Base-by-base conservation (phyloP, 169 alveolate genomes). In the Plasmodium falciparum region DNA sequence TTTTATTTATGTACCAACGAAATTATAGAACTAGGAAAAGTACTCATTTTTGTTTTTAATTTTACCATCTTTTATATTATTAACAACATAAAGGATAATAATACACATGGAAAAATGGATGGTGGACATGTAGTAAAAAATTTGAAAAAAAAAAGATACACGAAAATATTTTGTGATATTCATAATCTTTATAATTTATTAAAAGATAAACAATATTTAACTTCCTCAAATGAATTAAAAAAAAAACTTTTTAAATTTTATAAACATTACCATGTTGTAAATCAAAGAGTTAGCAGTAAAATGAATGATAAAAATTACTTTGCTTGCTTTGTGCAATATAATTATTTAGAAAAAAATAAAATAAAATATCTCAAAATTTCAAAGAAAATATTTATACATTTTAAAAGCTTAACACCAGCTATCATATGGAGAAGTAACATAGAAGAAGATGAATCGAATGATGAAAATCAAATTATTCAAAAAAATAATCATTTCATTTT, bases 31-130 rank as follows among this genome's bases (percentile, higher is more conserved):
- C 3, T 80, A 12, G 47, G 65, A 13, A 67, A 17, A 67, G 13
- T 39, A 22, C 50, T 80, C 26, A 2, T 80, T 6, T 80, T 80
- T 26, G 83, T 56, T n/a, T 80, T 61, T 49, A 47, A 54, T 59
- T 72, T 80, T 67, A 7, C 52, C 45, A 47, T 80, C 17, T 80
- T 80, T 80, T 58, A 80, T 58, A 54, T 67, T 22, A 52, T 20
- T 0, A 71, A 80, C 58, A 80, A 56, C 15, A 50, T 67, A 15
- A 67, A 56, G 6, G 50, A 20, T 15, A 2, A 9, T 20, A 15
- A 66, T 50, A 45, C 7, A 26, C 3, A 45, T 33, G 47, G n/a
- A 6, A 66, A 66, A 2, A 66, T 43, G 8, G n/a, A 33, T 20
- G 22, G 22, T n/a, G n/a, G 20, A 22, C 66, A 80, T 24, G 43